Percentiles rank a stretch among this genome's conserved stretches.
These are phyloP conservation scores for Arabidopsis hybrid DNA, from an alignment of 441 rosid genomes.

Conservation along the genomic window DNA sequence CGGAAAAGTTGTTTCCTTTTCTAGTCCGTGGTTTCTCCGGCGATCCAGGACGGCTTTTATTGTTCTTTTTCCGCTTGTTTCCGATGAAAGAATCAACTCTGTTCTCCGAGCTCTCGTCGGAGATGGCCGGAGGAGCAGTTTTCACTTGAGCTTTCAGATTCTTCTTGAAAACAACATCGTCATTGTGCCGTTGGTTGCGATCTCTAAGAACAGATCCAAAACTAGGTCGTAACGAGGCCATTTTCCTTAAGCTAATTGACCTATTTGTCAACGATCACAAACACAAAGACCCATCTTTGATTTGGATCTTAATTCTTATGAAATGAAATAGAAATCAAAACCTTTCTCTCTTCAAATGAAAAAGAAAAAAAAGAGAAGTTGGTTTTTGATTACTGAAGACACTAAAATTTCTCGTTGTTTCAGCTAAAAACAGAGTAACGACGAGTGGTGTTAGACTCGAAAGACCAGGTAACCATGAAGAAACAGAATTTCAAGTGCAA, in stretches of 20 bases:
- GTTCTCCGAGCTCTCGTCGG: constrained; percentile 42
- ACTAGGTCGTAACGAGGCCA: constrained; percentile 54
- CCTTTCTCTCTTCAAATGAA: background rate
- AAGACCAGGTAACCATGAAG: constrained; percentile 24
- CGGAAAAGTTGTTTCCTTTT: constrained; percentile 22
- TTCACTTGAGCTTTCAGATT: constrained; percentile 45
- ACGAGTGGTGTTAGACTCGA: constrained; percentile 27
- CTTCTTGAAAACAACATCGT: constrained; percentile 53
- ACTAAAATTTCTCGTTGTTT: constrained; percentile 28
- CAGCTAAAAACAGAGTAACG: constrained; percentile 38
- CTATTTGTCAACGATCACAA: constrained; percentile 3
- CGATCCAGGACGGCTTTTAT: constrained; percentile 29
- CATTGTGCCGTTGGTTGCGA: constrained; percentile 44
- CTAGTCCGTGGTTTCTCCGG: constrained; percentile 27
- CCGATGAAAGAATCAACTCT: constrained; percentile 36
- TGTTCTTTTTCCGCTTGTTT: constrained; percentile 23
- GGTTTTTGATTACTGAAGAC: constrained; percentile 27
- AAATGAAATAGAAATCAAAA: constrained; percentile 8
- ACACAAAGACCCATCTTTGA: constrained; percentile 35
- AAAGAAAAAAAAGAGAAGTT: background rate
- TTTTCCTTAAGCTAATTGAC: background rate
- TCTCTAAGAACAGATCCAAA: constrained; percentile 71
- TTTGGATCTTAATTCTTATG: background rate
- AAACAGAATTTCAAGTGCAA: constrained; percentile 36
- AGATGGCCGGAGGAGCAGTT: constrained; percentile 32